phyloP scores from a whole-genome alignment of 768 basidiomycete species.

The Postia placenta region DNA sequence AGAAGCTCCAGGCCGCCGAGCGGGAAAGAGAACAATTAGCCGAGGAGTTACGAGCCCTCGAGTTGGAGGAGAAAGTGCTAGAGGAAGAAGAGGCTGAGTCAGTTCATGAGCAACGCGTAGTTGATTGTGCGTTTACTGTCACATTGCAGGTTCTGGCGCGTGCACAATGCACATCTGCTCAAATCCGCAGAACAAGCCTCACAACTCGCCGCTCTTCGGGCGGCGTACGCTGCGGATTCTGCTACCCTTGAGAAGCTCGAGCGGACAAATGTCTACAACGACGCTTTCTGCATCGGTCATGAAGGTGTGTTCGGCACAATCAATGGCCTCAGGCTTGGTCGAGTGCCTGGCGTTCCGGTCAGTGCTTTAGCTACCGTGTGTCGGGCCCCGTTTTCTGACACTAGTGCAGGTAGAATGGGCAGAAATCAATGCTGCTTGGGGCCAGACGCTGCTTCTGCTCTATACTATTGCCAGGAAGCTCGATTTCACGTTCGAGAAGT shows the following conservation, averaged over 20 bases:
- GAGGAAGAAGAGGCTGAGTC: slow-evolving; percentile 81
- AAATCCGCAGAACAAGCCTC: slow-evolving; percentile 59
- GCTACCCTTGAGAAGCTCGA: slow-evolving; percentile 78
- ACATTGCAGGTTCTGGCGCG: slow-evolving; percentile 67
- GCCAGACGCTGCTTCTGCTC: slow-evolving; percentile 85
- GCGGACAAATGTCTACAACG: slow-evolving; percentile 91
- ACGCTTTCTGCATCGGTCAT: slow-evolving; percentile 92
- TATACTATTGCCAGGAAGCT: slow-evolving; percentile 91
- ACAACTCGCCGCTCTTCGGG: slow-evolving; percentile 64
- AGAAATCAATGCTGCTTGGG: slow-evolving; percentile 99
- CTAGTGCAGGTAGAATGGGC: slow-evolving; percentile 83
- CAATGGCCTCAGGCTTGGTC: slow-evolving; percentile 88
- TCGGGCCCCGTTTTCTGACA: not conserved
- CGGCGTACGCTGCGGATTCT: slow-evolving; percentile 74
- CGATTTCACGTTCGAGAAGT: slow-evolving; percentile 85
- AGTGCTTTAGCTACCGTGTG: not conserved
- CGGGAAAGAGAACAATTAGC: slow-evolving; percentile 72
- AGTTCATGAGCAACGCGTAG: slow-evolving; percentile 24
- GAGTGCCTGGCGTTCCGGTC: slow-evolving; percentile 74
- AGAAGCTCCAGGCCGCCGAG: slow-evolving; percentile 72
- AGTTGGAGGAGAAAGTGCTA: slow-evolving; percentile 72
- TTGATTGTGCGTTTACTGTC: slow-evolving; percentile 2
- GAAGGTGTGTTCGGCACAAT: slow-evolving; percentile 97
- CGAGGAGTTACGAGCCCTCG: slow-evolving; percentile 61
- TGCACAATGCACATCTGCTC: slow-evolving; percentile 68